These are phyloP conservation scores for Leucoagaricus sp. DNA, from an alignment of 1,284 basidiomycete genomes.

Conservation along the genomic window DNA sequence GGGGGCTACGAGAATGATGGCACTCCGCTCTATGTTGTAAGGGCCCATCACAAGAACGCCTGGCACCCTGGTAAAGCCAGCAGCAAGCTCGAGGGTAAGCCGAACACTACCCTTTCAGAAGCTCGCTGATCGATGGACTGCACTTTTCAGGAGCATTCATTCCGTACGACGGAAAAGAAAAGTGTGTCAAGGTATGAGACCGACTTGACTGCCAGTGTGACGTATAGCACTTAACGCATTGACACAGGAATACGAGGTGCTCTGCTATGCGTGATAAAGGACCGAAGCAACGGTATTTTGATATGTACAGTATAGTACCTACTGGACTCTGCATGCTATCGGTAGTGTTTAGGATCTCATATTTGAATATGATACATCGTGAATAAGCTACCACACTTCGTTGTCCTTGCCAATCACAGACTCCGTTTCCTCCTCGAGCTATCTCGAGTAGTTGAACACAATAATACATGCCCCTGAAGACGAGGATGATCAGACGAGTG, in stretches of 20 bases:
- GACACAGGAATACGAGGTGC: constrained; percentile 21
- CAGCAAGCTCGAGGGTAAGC: constrained; percentile 51
- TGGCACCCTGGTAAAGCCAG: constrained; percentile 67
- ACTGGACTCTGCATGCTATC: too few relatives aligned
- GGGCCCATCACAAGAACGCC: constrained; percentile 52
- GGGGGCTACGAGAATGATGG: constrained; percentile 67
- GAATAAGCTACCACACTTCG: constrained; percentile 34
- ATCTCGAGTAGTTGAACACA: constrained; percentile 38
- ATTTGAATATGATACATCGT: too few relatives aligned
- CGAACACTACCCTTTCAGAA: background rate
- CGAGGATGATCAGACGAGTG: background rate
- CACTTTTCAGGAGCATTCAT: constrained; percentile 52
- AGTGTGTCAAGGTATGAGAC: constrained; percentile 41
- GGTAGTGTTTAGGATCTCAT: too few relatives aligned
- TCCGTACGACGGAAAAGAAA: constrained; percentile 50
- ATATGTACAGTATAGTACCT: constrained; percentile 10
- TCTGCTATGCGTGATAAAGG: constrained; percentile 18
- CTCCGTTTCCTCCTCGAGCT: constrained; percentile 41
- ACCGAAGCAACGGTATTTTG: background rate
- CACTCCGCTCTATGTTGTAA: constrained; percentile 59
- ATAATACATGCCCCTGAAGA: constrained; percentile 43
- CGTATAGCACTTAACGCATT: background rate
- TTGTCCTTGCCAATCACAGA: constrained; percentile 38
- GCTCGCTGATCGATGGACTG: constrained; percentile 4
- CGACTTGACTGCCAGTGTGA: background rate